A percentile compares a stretch with the other conserved stretches of the same genome.
These are phyloP conservation scores for Globisporangium abappressorium DNA, from an alignment of 352 stramenopile genomes.

Conservation along the genomic window DNA sequence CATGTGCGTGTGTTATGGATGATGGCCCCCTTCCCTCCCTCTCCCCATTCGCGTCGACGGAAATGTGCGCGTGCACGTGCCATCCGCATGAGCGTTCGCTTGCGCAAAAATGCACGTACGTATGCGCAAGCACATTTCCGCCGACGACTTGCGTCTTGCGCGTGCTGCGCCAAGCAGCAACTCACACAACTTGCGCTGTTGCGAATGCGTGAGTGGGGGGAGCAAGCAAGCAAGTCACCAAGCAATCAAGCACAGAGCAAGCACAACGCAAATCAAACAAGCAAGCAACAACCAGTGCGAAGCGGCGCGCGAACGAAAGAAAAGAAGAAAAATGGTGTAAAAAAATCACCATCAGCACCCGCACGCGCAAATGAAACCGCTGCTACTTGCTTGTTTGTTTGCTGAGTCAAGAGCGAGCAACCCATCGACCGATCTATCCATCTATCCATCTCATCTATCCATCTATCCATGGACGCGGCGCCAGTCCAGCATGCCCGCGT, in stretches of 20 bases:
- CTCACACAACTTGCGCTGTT: background rate
- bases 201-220: background rate
- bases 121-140: background rate
- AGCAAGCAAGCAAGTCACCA: background rate
- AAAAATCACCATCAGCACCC: background rate
- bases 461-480: background rate
- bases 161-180: background rate
- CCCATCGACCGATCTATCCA: background rate
- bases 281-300: background rate
- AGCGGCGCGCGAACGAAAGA: background rate
- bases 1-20: background rate
- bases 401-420: background rate
- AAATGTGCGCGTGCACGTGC: background rate
- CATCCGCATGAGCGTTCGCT: background rate
- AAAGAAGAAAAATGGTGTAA: background rate
- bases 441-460: background rate
- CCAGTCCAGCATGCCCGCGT: slow-evolving; percentile 2
- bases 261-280: background rate
- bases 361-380: slow-evolving; percentile 3
- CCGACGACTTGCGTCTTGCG: background rate
- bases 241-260: background rate
- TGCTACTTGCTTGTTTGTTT: background rate
- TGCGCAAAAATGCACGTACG: slow-evolving; percentile 2
- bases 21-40: background rate
- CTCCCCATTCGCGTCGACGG: background rate